Evolutionary conservation across 257 asterid species (phyloP).

Genomic region (Solanum lignicaule): DNA sequence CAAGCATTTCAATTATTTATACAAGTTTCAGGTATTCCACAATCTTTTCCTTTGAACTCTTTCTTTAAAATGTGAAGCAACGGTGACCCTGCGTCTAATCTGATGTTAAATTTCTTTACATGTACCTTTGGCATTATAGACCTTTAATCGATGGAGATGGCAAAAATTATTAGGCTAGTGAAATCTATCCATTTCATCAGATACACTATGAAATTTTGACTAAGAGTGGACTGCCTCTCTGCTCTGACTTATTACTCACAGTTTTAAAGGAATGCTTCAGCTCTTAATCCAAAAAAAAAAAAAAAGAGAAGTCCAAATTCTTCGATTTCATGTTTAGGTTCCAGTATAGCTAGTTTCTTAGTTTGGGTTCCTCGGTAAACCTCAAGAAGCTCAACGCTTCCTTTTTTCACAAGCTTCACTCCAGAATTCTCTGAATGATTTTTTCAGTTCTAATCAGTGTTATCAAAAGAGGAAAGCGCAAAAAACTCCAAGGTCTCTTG

Average conservation of each 20-base stretch:
- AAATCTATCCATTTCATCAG: not conserved
- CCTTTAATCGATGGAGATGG: not conserved
- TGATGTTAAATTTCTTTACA: not conserved
- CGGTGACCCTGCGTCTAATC: not conserved
- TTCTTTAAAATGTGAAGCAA: not conserved
- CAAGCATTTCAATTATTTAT: constrained; percentile 79
- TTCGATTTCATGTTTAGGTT: not conserved
- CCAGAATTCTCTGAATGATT: not conserved
- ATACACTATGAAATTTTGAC: not conserved
- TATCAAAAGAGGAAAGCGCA: not conserved
- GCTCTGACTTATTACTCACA: not conserved
- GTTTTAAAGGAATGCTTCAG: not conserved
- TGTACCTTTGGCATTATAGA: not conserved
- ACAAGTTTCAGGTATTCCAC: constrained; percentile 74
- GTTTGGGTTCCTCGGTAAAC: not conserved
- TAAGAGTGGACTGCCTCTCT: not conserved
- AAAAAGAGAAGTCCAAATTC: not conserved
- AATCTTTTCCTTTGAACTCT: constrained; percentile 3
- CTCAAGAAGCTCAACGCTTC: not conserved
- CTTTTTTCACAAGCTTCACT: not conserved
- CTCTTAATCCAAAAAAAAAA: not conserved
- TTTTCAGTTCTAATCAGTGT: not conserved
- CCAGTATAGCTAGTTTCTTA: not conserved
- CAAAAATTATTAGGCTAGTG: not conserved
- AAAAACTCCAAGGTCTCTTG: not conserved